Percentiles rank a stretch among this genome's conserved stretches.
These are phyloP conservation scores for Pilaira anomala DNA, from an alignment of 192 early-diverging fungal genomes.

Conservation along the genomic window DNA sequence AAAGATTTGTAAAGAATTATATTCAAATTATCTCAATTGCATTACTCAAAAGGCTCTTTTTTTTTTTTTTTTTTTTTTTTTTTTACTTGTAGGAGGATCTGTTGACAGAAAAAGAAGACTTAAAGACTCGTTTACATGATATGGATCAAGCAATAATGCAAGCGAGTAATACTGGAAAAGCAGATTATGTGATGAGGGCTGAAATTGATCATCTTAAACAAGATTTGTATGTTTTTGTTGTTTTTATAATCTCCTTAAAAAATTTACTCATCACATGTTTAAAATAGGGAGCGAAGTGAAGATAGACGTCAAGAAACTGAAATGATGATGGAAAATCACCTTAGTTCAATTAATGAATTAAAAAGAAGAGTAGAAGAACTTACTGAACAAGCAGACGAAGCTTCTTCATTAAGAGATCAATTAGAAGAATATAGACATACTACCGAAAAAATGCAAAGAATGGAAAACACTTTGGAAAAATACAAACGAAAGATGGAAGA, in stretches of 20 bases:
- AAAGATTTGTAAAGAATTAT: conserved; percentile 32
- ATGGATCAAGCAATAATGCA: conserved; percentile 71
- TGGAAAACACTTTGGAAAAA: conserved; percentile 93
- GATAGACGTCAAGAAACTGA: conserved; percentile 68
- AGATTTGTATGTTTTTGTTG: conserved; percentile 61
- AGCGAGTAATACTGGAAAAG: conserved; percentile 71
- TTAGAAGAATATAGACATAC: conserved; percentile 88
- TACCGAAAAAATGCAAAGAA: conserved; percentile 85
- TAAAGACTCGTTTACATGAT: conserved; percentile 71
- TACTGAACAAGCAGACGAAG: conserved; percentile 72
- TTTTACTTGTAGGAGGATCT: conserved; percentile 60
- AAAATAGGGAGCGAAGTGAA: conserved; percentile 72
- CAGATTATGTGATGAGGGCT: conserved; percentile 78
- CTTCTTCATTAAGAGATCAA: conserved; percentile 75
- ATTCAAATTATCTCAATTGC: too few relatives aligned
- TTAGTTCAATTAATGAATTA: conserved; percentile 61
- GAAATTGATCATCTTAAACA: conserved; percentile 87
- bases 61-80: neutral
- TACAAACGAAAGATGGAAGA: conserved; percentile 96
- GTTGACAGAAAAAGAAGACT: conserved; percentile 65
- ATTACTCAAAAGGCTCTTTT: neutral
- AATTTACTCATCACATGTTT: neutral
- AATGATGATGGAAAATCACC: conserved; percentile 55
- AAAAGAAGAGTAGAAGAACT: conserved; percentile 44
- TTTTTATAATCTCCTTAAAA: neutral